Evolutionary conservation across 2,329 filamentous ascomycete genomes (phyloP), one percentile per base, ranked within the genome.

Genomic region (Periconia macrospinosa): DNA sequence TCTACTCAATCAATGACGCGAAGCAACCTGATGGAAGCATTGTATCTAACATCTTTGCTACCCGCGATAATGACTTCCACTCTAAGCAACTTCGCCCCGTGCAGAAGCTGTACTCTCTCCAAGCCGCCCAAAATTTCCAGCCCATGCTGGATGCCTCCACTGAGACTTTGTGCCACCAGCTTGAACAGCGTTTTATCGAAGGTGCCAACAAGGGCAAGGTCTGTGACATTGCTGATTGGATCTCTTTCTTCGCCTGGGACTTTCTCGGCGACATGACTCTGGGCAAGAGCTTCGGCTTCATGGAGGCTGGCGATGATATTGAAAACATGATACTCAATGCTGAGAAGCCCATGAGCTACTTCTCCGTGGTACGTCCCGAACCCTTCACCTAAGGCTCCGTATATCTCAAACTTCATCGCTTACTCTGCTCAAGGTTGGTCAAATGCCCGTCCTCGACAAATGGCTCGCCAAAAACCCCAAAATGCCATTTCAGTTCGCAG

Each of bases 201-300:
- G 65, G 60, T 13, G 61, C 45, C 3, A 68, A 67, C 42, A 45
- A 55, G 20, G 62, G 60, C 27, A 65, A 65, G 48, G 62, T 66
- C 2, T 69, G 65, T 56, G 67, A 70, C 52, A 67, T 71, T 23
- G 60, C 64, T 3, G 64, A 70, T 30, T 71, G 67, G 69, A 65
- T 72, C 30, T 68, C 61, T 7, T 72, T 58, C 49, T 69, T 70
- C 50, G 57, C 65, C 20, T 66, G 60, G 57, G 60, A 63, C 42
- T 62, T 77, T 7, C 59, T 79, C 1, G 72, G 73, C 1, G 70
- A 77, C 41, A 61, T 78, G 49, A 75, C 72, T 0, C 78, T 76
- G 56, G 68, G 70, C 17, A 70, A 73, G 55, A 69, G 68, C n/a
- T 66, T 78, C 8, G 77, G 76, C 1, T 78, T 79, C 57, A 66